Base-by-base conservation (phyloP, 2,329 filamentous ascomycete species). In the Monosporascus cannonballus region DNA sequence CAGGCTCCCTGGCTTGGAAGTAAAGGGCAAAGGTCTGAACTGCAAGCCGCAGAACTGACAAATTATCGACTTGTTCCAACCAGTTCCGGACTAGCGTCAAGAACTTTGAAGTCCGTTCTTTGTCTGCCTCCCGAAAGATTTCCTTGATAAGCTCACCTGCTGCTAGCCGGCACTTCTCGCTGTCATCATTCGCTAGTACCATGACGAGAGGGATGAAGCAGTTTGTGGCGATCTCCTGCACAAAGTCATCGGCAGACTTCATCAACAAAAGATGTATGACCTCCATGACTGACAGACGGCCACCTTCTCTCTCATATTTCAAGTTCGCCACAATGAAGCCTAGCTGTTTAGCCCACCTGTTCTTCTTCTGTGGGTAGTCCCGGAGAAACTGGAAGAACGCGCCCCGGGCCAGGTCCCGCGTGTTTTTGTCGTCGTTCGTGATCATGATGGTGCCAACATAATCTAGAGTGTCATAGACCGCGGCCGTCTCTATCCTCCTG, bases 351-450 rank as follows among this genome's bases (percentile, higher is more conserved):
- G 83, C 80, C 85, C 94, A 95, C 15, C 94, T 81, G 57, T 85
- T 88, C 70, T 91, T 92, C 63, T 88, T 90, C 68, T 97, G 94
- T 0, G 94, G 93, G 65, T 96, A 99, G 51, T 96, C 91, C 59
- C 92, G 84, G 52, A 99, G 75, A 72, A 99, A 99, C 60, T 96
- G 90, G 69, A 96, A 87, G 70, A 95, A 99, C 15, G 90, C 87
- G 20, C 90, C 90, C 52, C 94, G 81, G 15, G 93, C 92, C 38
- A 96, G 77, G 67, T 96, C 90, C 50, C 94, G 83, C 2, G 93
- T 93, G 58, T 88, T 85, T 61, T 88, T 87, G 61, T 95, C 92
- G 57, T 96, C 90, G 66, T 97, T 97, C 45, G 89, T 96, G 52
- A 99, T 88, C 92, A 97, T 97, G 68, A 96, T 87, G 3, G 83